These are phyloP conservation scores for Suillus subalutaceus DNA, from an alignment of 768 basidiomycete species.

Conservation along the genomic window DNA sequence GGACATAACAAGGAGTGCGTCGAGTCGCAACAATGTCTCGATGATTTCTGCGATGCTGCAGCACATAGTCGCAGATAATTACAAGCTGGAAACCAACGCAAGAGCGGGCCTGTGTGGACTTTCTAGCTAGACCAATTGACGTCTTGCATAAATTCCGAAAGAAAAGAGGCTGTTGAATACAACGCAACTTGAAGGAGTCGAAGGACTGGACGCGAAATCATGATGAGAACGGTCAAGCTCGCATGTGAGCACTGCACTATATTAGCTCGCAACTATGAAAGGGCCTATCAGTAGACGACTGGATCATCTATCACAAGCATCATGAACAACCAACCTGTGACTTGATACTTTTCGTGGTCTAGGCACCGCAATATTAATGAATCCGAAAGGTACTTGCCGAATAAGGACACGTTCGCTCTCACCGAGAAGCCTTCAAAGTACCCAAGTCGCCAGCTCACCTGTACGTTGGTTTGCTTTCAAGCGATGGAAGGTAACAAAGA, in stretches of 20 bases:
- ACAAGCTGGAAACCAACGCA: not conserved
- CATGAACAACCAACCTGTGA: not conserved
- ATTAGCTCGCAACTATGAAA: not conserved
- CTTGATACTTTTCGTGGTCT: not conserved
- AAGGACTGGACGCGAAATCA: not conserved
- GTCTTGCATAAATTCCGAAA: not conserved
- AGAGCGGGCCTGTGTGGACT: not conserved
- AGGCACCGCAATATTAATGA: not conserved
- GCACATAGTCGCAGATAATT: not conserved
- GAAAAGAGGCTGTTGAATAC: not conserved
- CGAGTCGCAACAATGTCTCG: not conserved
- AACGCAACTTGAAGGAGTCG: not conserved
- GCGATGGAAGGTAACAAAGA: slow-evolving; percentile 88
- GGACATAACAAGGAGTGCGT: not conserved
- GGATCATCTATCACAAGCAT: not conserved
- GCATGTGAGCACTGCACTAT: not conserved
- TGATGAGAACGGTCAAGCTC: not conserved
- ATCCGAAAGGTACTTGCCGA: slow-evolving; percentile 10
- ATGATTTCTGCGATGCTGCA: not conserved
- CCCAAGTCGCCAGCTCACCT: slow-evolving; percentile 1
- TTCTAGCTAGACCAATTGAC: not conserved
- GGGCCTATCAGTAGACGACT: not conserved
- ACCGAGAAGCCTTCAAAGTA: not conserved
- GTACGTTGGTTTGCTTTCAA: slow-evolving; percentile 17
- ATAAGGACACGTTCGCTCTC: slow-evolving; percentile 6